phyloP scores from a whole-genome alignment of 768 basidiomycete species.

The Polyporus arcularius region DNA sequence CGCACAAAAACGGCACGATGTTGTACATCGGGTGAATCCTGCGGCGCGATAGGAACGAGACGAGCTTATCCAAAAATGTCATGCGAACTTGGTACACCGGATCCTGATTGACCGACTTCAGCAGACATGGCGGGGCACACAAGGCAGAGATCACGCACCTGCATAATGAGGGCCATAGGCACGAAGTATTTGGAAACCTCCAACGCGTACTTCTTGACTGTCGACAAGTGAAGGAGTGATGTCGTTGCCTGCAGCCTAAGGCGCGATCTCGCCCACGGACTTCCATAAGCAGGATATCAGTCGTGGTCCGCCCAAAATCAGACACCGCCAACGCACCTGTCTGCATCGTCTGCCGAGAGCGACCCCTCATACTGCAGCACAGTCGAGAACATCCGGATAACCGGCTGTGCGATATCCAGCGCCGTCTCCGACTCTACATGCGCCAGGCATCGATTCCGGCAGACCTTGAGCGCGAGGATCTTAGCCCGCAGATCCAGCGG shows the following conservation, averaged over 20 bases:
- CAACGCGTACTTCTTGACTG: conserved; percentile 56
- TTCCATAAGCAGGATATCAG: conserved; percentile 25
- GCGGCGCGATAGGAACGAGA: conserved; percentile 58
- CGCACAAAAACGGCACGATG: conserved; percentile 82
- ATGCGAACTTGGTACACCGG: conserved; percentile 85
- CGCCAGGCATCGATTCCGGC: conserved; percentile 76
- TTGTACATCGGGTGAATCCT: conserved; percentile 77
- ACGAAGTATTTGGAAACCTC: conserved; percentile 65
- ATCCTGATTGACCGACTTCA: conserved; percentile 58
- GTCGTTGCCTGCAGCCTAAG: conserved; percentile 83
- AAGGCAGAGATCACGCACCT: conserved; percentile 48
- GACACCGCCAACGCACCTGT: conserved; percentile 43
- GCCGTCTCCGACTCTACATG: conserved; percentile 61
- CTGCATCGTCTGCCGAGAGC: conserved; percentile 52
- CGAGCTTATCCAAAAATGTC: conserved; percentile 73
- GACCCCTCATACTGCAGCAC: conserved; percentile 73
- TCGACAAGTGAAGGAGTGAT: conserved; percentile 77
- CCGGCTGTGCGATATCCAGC: conserved; percentile 68
- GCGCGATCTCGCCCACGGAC: conserved; percentile 67
- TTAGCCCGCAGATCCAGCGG: conserved; percentile 64
- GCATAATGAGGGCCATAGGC: conserved; percentile 68
- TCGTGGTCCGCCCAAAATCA: neutral
- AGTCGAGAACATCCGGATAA: conserved; percentile 72
- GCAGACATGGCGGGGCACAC: conserved; percentile 4
- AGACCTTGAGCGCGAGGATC: conserved; percentile 76